These are phyloP conservation scores for Melanogaster broomeanus DNA, from an alignment of 768 basidiomycete genomes.

Conservation along the genomic window DNA sequence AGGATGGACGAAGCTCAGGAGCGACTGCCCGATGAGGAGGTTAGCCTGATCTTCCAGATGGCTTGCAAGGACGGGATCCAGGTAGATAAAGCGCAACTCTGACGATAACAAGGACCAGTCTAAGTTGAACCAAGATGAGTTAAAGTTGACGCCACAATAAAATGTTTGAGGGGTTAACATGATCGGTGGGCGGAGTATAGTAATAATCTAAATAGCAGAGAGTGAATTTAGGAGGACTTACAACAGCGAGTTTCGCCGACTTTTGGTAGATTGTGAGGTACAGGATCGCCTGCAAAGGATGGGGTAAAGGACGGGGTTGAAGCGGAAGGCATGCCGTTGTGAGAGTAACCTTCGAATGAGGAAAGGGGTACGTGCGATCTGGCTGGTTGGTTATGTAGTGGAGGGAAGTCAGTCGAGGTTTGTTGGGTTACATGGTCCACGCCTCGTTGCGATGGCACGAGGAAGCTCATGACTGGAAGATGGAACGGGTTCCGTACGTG, in stretches of 20 bases:
- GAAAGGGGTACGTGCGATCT: constrained; percentile 41
- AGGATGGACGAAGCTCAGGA: constrained; percentile 81
- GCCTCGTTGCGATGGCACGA: constrained; percentile 38
- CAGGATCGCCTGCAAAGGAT: constrained; percentile 38
- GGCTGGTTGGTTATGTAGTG: constrained; percentile 33
- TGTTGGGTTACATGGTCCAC: constrained; percentile 24
- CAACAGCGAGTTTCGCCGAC: constrained; percentile 77
- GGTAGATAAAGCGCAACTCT: constrained; percentile 76
- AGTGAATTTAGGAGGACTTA: constrained; percentile 40
- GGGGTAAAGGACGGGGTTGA: constrained; percentile 28
- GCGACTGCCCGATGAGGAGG: constrained; percentile 66
- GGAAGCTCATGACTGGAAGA: constrained; percentile 33
- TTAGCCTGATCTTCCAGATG: constrained; percentile 75
- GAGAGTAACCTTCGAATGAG: constrained; percentile 37
- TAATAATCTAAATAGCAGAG: constrained; percentile 9
- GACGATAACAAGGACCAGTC: constrained; percentile 84
- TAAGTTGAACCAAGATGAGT: constrained; percentile 32
- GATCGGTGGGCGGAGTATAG: constrained; percentile 26
- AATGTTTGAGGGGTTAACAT: constrained; percentile 9
- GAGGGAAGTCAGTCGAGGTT: constrained; percentile 22
- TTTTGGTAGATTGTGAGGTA: constrained; percentile 46
- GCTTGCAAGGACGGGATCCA: constrained; percentile 74
- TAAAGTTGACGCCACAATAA: constrained; percentile 13
- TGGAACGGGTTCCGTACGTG: constrained; percentile 22
- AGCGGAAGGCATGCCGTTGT: constrained; percentile 31